Percentiles rank a stretch among this genome's conserved stretches.
phyloP scores from a whole-genome alignment of 2,329 filamentous ascomycete species.

The Cladosporium velox region DNA sequence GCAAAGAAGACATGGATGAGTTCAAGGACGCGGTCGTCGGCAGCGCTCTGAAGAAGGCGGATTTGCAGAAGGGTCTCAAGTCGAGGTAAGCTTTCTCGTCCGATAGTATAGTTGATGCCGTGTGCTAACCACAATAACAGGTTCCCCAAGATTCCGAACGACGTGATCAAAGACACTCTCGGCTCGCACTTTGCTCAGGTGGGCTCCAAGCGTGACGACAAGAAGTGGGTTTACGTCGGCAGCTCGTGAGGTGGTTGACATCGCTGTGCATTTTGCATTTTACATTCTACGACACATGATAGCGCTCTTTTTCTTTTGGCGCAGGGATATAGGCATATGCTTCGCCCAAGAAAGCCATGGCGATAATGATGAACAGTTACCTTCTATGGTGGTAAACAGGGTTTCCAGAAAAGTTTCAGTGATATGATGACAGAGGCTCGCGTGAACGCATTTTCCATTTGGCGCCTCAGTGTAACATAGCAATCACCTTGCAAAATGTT shows the following conservation, averaged over 20 bases:
- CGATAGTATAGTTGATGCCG: background rate
- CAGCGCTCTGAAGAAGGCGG: constrained; percentile 71
- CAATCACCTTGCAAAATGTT: background rate
- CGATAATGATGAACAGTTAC: background rate
- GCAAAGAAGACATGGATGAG: constrained; percentile 61
- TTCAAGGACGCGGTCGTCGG: constrained; percentile 72
- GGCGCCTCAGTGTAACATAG: background rate
- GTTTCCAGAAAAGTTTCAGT: background rate
- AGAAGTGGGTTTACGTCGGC: constrained; percentile 57
- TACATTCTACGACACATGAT: constrained; percentile 20
- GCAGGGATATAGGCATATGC: background rate
- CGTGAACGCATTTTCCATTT: background rate
- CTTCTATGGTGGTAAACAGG: background rate
- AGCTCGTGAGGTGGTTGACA: background rate
- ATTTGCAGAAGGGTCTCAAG: constrained; percentile 73
- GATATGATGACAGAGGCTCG: background rate
- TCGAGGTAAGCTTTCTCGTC: constrained; percentile 54
- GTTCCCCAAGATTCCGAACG: constrained; percentile 70
- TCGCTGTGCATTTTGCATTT: background rate
- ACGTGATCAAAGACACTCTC: constrained; percentile 70
- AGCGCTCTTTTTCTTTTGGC: background rate
- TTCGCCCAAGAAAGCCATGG: background rate
- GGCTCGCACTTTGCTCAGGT: constrained; percentile 65
- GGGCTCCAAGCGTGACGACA: constrained; percentile 63
- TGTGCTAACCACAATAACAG: constrained; percentile 39